Evolutionary conservation across 2,329 filamentous ascomycete genomes (phyloP).

Genomic region (Stagonosporopsis vannaccii): DNA sequence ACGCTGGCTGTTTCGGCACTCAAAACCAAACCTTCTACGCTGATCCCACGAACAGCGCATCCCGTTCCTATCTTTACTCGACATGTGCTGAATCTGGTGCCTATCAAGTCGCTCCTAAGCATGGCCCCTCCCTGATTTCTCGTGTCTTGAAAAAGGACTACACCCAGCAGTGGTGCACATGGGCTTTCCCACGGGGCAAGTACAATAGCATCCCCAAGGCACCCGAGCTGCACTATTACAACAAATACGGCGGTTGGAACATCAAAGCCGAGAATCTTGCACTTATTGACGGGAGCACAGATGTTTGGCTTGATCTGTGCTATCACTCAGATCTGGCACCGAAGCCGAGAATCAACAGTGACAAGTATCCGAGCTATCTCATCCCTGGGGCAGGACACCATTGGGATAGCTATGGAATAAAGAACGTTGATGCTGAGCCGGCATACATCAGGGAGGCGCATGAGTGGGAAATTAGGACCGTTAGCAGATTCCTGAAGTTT

Average conservation of each 20-base stretch:
- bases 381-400: conserved; percentile 62
- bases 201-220: conserved; percentile 55
- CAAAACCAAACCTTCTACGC: conserved; percentile 56
- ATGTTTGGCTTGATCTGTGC: conserved; percentile 62
- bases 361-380: conserved; percentile 58
- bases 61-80: conserved; percentile 60
- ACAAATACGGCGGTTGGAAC: conserved; percentile 58
- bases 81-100: conserved; percentile 59
- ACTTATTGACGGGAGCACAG: conserved; percentile 60
- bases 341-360: conserved; percentile 45
- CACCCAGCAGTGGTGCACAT: conserved; percentile 64
- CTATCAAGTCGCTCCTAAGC: conserved; percentile 57
- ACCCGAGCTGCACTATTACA: conserved; percentile 54
- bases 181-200: conserved; percentile 59
- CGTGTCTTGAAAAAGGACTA: conserved; percentile 58
- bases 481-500: conserved; percentile 45
- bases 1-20: conserved; percentile 55
- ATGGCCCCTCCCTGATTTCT: conserved; percentile 57
- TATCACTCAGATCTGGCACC: conserved; percentile 58
- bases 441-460: conserved; percentile 61
- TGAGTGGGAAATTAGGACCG: conserved; percentile 59
- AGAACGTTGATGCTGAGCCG: conserved; percentile 55
- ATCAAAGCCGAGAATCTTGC: conserved; percentile 58
- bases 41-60: conserved; percentile 50
- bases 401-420: conserved; percentile 57